These are phyloP conservation scores for Candida pseudoglaebosa DNA, from an alignment of 805 yeast genomes.

Conservation along the genomic window DNA sequence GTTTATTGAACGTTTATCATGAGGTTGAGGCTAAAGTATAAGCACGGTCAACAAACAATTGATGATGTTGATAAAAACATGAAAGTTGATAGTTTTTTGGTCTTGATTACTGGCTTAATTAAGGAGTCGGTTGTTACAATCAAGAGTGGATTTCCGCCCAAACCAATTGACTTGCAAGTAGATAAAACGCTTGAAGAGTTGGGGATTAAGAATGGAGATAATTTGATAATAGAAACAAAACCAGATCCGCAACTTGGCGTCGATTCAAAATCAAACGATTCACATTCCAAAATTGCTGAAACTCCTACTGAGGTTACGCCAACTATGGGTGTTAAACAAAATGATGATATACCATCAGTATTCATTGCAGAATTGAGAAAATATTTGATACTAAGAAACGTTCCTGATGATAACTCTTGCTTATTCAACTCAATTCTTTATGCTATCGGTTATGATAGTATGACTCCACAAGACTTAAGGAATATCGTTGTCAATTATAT, in stretches of 20 bases:
- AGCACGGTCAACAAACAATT: slow-evolving; percentile 8
- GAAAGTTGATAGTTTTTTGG: slow-evolving; percentile 3
- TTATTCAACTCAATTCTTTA: slow-evolving; percentile 64
- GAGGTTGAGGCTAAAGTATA: slow-evolving; percentile 14
- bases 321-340: background rate
- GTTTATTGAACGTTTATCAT: slow-evolving; percentile 7
- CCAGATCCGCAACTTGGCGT: slow-evolving; percentile 5
- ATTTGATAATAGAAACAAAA: slow-evolving; percentile 27
- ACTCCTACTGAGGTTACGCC: no score
- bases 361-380: slow-evolving; percentile 19
- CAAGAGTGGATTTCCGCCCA: slow-evolving; percentile 63
- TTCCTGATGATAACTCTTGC: slow-evolving; percentile 79
- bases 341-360: slow-evolving; percentile 23
- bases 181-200: slow-evolving; percentile 27
- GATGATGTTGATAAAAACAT: slow-evolving; percentile 3
- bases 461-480: slow-evolving; percentile 49
- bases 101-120: background rate
- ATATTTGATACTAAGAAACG: slow-evolving; percentile 47
- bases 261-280: background rate
- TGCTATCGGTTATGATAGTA: slow-evolving; percentile 24
- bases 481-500: slow-evolving; percentile 48
- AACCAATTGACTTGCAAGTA: slow-evolving; percentile 27
- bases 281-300: background rate
- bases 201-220: slow-evolving; percentile 59
- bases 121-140: slow-evolving; percentile 18